Conservation (phyloP, 495 filamentous ascomycete species). For the Talaromyces proteolyticus region DNA sequence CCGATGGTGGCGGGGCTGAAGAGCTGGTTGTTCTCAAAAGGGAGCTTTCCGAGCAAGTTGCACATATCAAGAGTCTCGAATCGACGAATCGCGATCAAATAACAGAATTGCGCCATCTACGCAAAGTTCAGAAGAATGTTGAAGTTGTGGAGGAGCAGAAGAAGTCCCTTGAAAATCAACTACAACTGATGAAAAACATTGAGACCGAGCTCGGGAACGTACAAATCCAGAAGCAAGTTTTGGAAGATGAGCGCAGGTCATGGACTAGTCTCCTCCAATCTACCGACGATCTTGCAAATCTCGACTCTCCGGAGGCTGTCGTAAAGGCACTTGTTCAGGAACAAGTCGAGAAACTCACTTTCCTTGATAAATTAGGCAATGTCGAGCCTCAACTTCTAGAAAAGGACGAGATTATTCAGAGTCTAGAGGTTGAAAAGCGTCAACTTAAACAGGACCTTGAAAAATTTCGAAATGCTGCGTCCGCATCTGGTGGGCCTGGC, state of each 20-base stretch:
- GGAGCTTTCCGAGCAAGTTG: constrained; percentile 83
- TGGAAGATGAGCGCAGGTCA: constrained; percentile 81
- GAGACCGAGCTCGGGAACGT: constrained; percentile 71
- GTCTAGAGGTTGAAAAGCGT: constrained; percentile 62
- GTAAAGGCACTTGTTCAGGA: constrained; percentile 79
- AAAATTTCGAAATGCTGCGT: constrained; percentile 44
- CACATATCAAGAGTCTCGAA: constrained; percentile 81
- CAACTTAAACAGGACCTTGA: constrained; percentile 61
- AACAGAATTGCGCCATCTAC: constrained; percentile 72
- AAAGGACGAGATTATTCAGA: constrained; percentile 70
- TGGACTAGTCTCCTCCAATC: constrained; percentile 85
- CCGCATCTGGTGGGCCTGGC: constrained; percentile 26
- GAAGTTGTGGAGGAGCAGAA: constrained; percentile 98
- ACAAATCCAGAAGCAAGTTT: constrained; percentile 71
- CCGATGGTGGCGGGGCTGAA: constrained; percentile 79
- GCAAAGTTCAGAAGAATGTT: constrained; percentile 73
- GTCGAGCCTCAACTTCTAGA: constrained; percentile 74
- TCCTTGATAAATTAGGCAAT: constrained; percentile 71
- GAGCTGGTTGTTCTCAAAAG: constrained; percentile 75
- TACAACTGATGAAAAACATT: constrained; percentile 70
- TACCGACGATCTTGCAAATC: constrained; percentile 59
- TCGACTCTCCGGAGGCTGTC: constrained; percentile 83
- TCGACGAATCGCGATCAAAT: constrained; percentile 70
- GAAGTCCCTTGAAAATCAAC: constrained; percentile 66
- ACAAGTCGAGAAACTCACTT: constrained; percentile 66